Conservation (phyloP, 495 filamentous ascomycete species). For the Hypoxylon fuscum region DNA sequence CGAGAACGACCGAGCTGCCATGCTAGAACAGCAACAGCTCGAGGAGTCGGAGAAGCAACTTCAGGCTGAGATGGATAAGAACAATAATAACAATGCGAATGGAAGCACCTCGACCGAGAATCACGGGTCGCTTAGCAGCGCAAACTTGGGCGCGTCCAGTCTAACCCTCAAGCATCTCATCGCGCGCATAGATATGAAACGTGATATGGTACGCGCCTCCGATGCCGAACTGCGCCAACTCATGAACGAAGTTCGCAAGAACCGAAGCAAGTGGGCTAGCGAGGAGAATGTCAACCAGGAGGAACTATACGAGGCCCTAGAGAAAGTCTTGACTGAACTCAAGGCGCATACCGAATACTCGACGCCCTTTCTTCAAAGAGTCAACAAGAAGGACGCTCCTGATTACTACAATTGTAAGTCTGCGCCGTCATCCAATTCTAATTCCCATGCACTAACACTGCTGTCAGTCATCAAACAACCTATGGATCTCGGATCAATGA, state of each 20-base stretch:
- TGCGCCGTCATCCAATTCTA: neutral
- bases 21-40: constrained; percentile 96
- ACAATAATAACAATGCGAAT: constrained; percentile 56
- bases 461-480: constrained; percentile 88
- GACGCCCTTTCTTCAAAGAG: constrained; percentile 86
- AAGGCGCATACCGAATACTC: constrained; percentile 98
- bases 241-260: constrained; percentile 97
- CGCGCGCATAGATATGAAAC: constrained; percentile 89
- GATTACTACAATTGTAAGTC: constrained; percentile 88
- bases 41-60: constrained; percentile 96
- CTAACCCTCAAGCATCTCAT: constrained; percentile 96
- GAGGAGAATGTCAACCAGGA: constrained; percentile 97
- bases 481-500: constrained; percentile 98
- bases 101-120: constrained; percentile 59
- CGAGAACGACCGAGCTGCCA: constrained; percentile 92
- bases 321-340: constrained; percentile 94
- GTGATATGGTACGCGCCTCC: constrained; percentile 84
- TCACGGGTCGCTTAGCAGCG: constrained; percentile 88
- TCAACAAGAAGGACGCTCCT: constrained; percentile 95
- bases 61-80: constrained; percentile 89
- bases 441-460: constrained; percentile 35
- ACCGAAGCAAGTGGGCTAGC: constrained; percentile 97
- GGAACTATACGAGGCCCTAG: constrained; percentile 94
- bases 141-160: constrained; percentile 96
- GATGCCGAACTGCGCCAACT: constrained; percentile 90